Evolutionary conservation across 78 protist genomes (phyloP), one percentile per base, ranked within the genome.

Genomic region (Emiliania huxleyi): DNA sequence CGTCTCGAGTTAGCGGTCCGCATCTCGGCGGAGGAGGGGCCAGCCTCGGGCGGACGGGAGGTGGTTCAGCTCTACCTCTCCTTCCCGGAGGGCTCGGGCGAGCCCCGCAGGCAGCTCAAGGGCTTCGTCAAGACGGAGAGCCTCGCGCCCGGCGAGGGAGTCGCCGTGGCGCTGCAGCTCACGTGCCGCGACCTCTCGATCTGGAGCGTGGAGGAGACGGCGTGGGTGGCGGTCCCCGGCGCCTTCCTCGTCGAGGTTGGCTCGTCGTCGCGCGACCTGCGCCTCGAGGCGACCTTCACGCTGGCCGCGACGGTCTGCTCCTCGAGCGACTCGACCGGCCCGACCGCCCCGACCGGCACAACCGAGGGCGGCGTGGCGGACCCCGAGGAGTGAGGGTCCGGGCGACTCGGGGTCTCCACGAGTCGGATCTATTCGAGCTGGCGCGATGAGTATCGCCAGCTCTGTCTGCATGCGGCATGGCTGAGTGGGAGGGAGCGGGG

Each of bases 21-120:
- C n/a, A n/a, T n/a, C n/a, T n/a, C n/a, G n/a, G 69, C 48, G 69
- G 1, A 15, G 42, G 48, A 84, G 38, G 25, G 2, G 19, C 69
- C 69, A 62, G 42, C 69, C 37, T 29, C 4, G 23, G 8, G 33
- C 38, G 90, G 40, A 25, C 22, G 22, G 40, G 62, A n/a, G 69
- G 90, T 84, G 42, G 69, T 38, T 12, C 90, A 84, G 62, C 62
- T 84, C 52, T 84, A 84, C 69, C 4, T 84, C 19, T 2, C 90
- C 49, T 84, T 45, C 46, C 90, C 90, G 40, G 37, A 26, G 21
- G 38, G 37, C 43, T 5, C 38, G 37, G 69, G 11, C n/a, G 40
- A 45, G 69, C 90, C 90, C 69, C 40, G 69, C 40, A 35, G 3
- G 33, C 42, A 21, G 90, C 90, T 84, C n/a, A 62, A 69, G 38